Evolutionary conservation across 1,284 basidiomycete species (phyloP), one percentile per base, ranked within the genome.

Genomic region (Apiotrichum domesticum): DNA sequence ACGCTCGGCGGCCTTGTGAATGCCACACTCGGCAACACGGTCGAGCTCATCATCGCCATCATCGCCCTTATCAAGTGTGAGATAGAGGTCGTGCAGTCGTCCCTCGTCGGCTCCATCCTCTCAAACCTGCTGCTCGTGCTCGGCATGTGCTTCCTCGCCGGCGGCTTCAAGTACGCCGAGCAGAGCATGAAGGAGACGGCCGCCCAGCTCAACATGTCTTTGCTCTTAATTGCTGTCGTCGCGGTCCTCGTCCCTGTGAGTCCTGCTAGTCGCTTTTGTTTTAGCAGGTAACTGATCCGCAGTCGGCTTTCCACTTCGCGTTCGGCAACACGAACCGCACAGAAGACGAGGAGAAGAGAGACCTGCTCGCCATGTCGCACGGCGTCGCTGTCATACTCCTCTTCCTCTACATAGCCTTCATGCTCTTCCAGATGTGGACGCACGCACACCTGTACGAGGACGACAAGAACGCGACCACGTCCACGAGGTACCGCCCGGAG

Each of bases 121-220:
- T 91, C 88, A 14, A 95, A 95, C 75, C 80, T 92, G 53, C 81
- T 94, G 3, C 81, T 94, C 37, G 91, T 95, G 10, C 79, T 94
- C n/a, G 89, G 88, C 54, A 85, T 88, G 87, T 76, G 73, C 57
- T 76, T 73, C 68, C 68, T 75, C 43, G 71, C 70, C 7, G 80
- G 79, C 13, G 77, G 77, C 9, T 61, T 74, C 21, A 63, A 66
- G 46, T 78, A 71, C 57, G 57, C 71, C 11, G 77, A 78, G 60
- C 75, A 77, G 58, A 64, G 59, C 21, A 73, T 78, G 67, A 74
- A 74, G 62, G 61, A 64, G 9, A 78, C 75, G 1, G 75, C 75
- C 5, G 70, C 71, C 1, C 76, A 76, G 60, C 68, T 76, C 53
- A 81, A 80, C 68, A 73, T 78, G 13, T 80, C 79, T 0, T 69